Base-by-base conservation (phyloP, 306 rosid species). In the Adenanthera pavonina region DNA sequence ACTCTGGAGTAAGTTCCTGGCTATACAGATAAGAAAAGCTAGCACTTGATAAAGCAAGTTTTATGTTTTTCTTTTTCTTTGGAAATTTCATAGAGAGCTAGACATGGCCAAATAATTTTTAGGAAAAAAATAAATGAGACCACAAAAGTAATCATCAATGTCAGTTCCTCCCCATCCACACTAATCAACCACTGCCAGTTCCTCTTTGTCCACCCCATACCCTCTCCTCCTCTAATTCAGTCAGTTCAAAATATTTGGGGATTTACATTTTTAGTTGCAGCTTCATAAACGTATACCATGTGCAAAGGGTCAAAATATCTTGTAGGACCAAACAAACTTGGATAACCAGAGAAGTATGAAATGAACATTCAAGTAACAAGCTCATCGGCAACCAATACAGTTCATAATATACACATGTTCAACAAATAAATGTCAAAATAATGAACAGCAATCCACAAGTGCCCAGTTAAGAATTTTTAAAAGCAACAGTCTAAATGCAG, bases 121-220 rank as follows among this genome's bases (percentile, higher is more conserved):
- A 81, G 56, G 41, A 72, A 43, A 59, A 9, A 80, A 78, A 56
- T 25, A 7, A 41, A 12, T 0, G n/a, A 53, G 46, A 64, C 51
- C 16, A 30, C 56, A 47, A 41, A 49, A 2, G 9, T 35, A 69
- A 10, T n/a, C 35, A 71, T 53, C 46, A 16, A 72, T 33, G 30
- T 15, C 61, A 48, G 44, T 49, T 14, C 61, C 44, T 49, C 20
- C 36, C 46, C 20, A 35, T 47, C 30, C 30, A 25, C 30, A 25
- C 30, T 25, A 25, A 25, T n/a, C 35, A 14, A 71, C 54, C 46
- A 16, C 49, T 33, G 16, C 7, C 61, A 48, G 44, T 49, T 14
- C 61, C 44, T 49, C 20, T 15, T 15, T 9, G 47, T 49, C 46
- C 20, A 35, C 57, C 57, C 30, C 30, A 25, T 1, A 25, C 30